Percentiles rank a stretch among this genome's conserved stretches.
These are phyloP conservation scores for Pleodorina starrii DNA, from an alignment of 139 green algal species.

Conservation along the genomic window DNA sequence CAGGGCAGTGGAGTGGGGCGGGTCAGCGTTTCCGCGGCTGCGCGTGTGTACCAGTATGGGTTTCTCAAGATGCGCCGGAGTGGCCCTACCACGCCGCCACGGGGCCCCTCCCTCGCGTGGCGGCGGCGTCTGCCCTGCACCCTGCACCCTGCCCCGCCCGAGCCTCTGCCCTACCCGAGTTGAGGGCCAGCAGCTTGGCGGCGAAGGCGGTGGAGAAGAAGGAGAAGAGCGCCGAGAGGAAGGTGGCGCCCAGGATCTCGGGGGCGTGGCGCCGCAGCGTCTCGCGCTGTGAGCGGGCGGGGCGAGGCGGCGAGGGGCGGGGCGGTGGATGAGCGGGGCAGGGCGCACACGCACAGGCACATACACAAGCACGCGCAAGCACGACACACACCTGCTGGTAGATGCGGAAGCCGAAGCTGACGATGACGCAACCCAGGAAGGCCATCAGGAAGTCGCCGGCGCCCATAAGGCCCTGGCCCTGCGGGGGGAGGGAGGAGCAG, in stretches of 20 bases:
- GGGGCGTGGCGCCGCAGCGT: slow-evolving; percentile 85
- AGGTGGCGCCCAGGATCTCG: slow-evolving; percentile 85
- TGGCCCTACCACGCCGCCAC: too few relatives aligned
- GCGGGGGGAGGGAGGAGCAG: not conserved
- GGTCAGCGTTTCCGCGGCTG: too few relatives aligned
- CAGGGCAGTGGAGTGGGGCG: not conserved
- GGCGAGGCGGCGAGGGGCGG: too few relatives aligned
- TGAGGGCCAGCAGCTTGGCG: slow-evolving; percentile 71
- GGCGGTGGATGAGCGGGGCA: too few relatives aligned
- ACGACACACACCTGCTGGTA: slow-evolving; percentile 54
- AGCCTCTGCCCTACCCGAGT: slow-evolving; percentile 50
- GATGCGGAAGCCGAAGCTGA: slow-evolving; percentile 89
- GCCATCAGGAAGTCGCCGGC: slow-evolving; percentile 88
- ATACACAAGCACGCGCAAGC: not conserved
- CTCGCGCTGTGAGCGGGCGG: slow-evolving; percentile 74
- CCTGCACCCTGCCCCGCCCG: too few relatives aligned
- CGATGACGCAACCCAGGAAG: slow-evolving; percentile 91
- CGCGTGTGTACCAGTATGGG: too few relatives aligned
- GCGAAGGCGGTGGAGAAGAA: slow-evolving; percentile 83
- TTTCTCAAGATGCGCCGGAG: too few relatives aligned
- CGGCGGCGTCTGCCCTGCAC: too few relatives aligned
- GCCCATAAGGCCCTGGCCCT: slow-evolving; percentile 70
- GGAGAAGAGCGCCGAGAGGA: slow-evolving; percentile 80
- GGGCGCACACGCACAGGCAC: too few relatives aligned
- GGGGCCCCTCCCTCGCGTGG: too few relatives aligned